These are phyloP conservation scores for Eleusine indica DNA, from an alignment of 176 grass and related monocot genomes.

Conservation along the genomic window DNA sequence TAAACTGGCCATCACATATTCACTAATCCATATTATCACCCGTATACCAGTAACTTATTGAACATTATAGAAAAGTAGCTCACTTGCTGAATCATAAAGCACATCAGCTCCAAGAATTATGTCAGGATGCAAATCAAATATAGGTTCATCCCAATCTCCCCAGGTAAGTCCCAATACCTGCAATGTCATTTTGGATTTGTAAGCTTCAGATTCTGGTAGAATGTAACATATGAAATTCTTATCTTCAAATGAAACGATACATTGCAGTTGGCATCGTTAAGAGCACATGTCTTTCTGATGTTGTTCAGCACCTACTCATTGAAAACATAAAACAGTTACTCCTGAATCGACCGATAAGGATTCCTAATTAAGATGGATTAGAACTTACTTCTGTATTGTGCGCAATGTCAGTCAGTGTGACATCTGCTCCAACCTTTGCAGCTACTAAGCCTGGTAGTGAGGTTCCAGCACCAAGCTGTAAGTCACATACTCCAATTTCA, in stretches of 20 bases:
- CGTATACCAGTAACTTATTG: neutral
- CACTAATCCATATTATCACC: neutral
- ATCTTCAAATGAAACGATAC: constrained; percentile 42
- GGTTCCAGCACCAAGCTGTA: constrained; percentile 74
- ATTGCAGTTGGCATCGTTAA: constrained; percentile 64
- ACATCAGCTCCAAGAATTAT: constrained; percentile 90
- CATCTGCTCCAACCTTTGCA: constrained; percentile 71
- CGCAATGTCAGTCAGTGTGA: constrained; percentile 73
- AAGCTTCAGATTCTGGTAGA: neutral
- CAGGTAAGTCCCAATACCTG: constrained; percentile 81
- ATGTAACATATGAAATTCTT: neutral
- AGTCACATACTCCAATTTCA: neutral
- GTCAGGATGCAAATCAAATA: constrained; percentile 70
- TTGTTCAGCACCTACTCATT: constrained; percentile 67
- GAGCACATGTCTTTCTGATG: constrained; percentile 60
- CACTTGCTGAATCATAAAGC: constrained; percentile 76
- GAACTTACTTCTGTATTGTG: constrained; percentile 55
- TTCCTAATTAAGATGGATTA: neutral
- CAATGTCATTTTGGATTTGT: neutral
- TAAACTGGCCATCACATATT: neutral
- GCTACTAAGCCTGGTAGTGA: constrained; percentile 83
- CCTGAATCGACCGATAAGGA: constrained; percentile 4
- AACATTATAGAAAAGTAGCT: neutral
- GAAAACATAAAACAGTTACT: constrained; percentile 9
- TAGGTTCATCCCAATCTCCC: constrained; percentile 72